Base-by-base conservation (phyloP, 2,329 filamentous ascomycete species). In the Chaetomium globosum region DNA sequence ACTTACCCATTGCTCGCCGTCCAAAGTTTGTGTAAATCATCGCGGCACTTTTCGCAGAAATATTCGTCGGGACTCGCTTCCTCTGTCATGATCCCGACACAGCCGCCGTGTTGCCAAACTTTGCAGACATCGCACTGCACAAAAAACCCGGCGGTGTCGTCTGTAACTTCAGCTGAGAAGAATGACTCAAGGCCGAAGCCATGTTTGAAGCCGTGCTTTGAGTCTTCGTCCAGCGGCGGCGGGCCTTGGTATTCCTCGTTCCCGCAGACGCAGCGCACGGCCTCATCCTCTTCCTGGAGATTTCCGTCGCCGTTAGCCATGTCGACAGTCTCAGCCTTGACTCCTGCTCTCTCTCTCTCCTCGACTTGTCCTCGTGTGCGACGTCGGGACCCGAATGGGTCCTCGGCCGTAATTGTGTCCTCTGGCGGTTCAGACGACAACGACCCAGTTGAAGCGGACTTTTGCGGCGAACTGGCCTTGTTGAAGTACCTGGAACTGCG, bases 51-150 rank as follows among this genome's bases (percentile, higher is more conserved):
- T 80, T 99, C 95, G 79, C 95, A 99, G 75, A 95, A 99, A 80
- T 99, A 99, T 77, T 98, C 93, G 62, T 98, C 94, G 10, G 95
- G 95, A 70, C 92, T 94, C 76, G 90, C 89, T 71, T 91, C 89
- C 78, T 97, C 94, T 71, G 95, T 95, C 81, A 96, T 93, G 74
- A 99, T 97, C 67, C 95, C 94, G 66, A 99, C 94, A 75, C 95
- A 99, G 67, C 93, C 94, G 73, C 95, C 95, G 76, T 99, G 95
- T 77, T 99, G 95, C 95, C 94, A 99, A 69, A 98, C 95, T 76
- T 96, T 96, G 82, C 95, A 99, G 69, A 91, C 84, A 79, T 98
- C 95, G 84, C 95, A 99, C 81, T 98, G 94, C 71, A 99, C 93
- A 79, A 97, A 99, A 78, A 98, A 90, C 60, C 93, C 94, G 53